phyloP scores from a whole-genome alignment of 148 eudicot species.

The Silene latifolia region DNA sequence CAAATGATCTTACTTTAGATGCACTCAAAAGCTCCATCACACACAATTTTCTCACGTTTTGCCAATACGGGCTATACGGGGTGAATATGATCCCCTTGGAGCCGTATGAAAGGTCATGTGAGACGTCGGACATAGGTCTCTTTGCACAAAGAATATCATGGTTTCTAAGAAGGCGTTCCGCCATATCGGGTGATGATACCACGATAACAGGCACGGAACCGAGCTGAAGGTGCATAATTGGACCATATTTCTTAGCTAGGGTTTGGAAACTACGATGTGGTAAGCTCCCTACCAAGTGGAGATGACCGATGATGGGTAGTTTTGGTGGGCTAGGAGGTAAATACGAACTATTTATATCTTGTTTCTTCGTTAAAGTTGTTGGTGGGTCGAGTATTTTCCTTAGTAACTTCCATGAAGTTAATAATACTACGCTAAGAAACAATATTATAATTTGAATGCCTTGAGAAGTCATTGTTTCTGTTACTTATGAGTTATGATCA shows the following conservation, averaged over 20 bases:
- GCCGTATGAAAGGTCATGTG: constrained; percentile 18
- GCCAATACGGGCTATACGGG: constrained; percentile 13
- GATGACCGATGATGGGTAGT: constrained; percentile 35
- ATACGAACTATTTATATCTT: not conserved
- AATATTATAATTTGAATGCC: not conserved
- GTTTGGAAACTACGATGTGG: too few relatives aligned
- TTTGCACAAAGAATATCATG: constrained; percentile 10
- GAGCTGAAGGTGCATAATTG: too few relatives aligned
- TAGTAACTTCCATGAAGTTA: constrained; percentile 1
- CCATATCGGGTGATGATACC: constrained; percentile 15
- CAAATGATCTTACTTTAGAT: constrained; percentile 8
- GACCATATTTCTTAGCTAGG: too few relatives aligned
- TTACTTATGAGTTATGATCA: too few relatives aligned
- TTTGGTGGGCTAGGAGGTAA: constrained; percentile 38
- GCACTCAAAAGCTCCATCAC: constrained; percentile 22
- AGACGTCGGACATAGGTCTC: constrained; percentile 16
- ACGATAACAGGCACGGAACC: constrained; percentile 9
- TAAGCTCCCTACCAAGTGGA: constrained; percentile 18
- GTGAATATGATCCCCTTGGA: constrained; percentile 18
- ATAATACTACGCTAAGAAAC: not conserved
- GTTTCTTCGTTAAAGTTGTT: not conserved
- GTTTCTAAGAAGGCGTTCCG: constrained; percentile 11
- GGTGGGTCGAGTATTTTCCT: not conserved
- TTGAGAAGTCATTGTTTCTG: too few relatives aligned
- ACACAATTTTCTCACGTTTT: constrained; percentile 8